Conservation (phyloP, 202 grass and related monocot species). For the Panicum virgatum region DNA sequence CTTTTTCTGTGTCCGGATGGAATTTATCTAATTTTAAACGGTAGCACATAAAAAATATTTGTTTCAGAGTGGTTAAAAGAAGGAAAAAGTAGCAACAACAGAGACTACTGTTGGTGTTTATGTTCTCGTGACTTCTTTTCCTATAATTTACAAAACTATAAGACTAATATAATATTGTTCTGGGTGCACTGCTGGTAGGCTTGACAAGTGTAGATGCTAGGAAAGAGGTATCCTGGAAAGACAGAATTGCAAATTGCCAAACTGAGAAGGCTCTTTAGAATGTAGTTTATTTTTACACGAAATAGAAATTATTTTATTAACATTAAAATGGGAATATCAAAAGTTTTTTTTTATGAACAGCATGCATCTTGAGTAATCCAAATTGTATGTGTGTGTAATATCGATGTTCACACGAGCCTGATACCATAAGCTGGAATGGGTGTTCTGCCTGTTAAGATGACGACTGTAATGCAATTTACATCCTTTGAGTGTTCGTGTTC, state of each 20-base stretch:
- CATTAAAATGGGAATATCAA: slow-evolving; percentile 1
- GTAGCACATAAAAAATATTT: not conserved
- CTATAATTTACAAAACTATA: not conserved
- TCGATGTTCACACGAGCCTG: not conserved
- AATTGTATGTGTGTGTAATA: not conserved
- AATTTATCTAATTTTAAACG: not conserved
- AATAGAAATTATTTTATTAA: not conserved
- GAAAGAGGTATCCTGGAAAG: not conserved
- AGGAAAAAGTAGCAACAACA: not conserved
- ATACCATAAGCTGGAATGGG: not conserved
- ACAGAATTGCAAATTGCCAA: not conserved
- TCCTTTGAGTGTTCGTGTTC: not conserved
- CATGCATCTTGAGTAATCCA: not conserved
- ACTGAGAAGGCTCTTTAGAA: not conserved
- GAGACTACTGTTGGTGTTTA: not conserved
- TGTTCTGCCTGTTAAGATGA: not conserved
- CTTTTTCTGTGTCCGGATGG: not conserved
- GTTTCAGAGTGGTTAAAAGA: not conserved
- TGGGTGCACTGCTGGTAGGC: not conserved
- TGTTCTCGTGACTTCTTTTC: slow-evolving; percentile 4
- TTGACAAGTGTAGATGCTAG: not conserved
- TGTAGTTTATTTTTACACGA: not conserved
- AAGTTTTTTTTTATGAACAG: not conserved
- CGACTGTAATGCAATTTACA: not conserved
- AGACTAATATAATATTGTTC: not conserved